phyloP scores from a whole-genome alignment of 1,284 basidiomycete genomes.

The Ceratobasidium sp. region DNA sequence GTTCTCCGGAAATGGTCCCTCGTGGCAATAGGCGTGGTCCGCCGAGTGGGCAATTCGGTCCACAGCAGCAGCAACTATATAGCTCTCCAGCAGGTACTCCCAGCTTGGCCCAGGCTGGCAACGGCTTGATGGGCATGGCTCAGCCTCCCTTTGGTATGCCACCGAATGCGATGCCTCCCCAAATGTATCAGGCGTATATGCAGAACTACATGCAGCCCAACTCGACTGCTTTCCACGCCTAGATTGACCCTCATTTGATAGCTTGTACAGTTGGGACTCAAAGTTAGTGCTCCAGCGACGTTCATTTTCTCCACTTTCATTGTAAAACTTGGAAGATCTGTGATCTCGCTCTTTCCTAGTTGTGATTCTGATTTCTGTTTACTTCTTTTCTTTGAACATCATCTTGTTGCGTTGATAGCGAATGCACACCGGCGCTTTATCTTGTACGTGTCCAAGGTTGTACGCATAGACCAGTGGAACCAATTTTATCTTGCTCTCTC shows the following conservation, averaged over 20 bases:
- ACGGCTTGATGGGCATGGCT: slow-evolving; percentile 65
- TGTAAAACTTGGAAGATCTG: slow-evolving; percentile 37
- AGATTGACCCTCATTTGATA: neutral
- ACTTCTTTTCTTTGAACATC: slow-evolving; percentile 25
- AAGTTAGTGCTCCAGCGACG: slow-evolving; percentile 1
- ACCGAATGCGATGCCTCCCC: slow-evolving; percentile 66
- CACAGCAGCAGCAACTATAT: slow-evolving; percentile 36
- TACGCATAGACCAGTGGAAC: slow-evolving; percentile 41
- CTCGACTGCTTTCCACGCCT: slow-evolving; percentile 33
- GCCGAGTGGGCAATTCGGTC: slow-evolving; percentile 23
- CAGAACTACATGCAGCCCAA: slow-evolving; percentile 54
- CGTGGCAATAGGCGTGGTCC: slow-evolving; percentile 35
- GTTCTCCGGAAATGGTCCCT: slow-evolving; percentile 48
- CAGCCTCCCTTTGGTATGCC: slow-evolving; percentile 69
- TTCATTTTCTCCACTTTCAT: slow-evolving; percentile 23
- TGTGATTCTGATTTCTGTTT: slow-evolving; percentile 2
- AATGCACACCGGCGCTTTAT: slow-evolving; percentile 1
- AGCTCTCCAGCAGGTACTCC: slow-evolving; percentile 55
- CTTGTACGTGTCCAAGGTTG: slow-evolving; percentile 39
- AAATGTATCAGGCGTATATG: slow-evolving; percentile 82
- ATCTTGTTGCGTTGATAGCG: slow-evolving; percentile 14
- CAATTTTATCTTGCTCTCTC: slow-evolving; percentile 28
- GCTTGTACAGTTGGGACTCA: neutral
- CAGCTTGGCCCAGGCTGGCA: slow-evolving; percentile 64
- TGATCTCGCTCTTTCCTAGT: slow-evolving; percentile 36